A percentile compares a stretch with the other conserved stretches of the same genome.
phyloP scores from a whole-genome alignment of 768 basidiomycete species.

The Boletellus emodensis region DNA sequence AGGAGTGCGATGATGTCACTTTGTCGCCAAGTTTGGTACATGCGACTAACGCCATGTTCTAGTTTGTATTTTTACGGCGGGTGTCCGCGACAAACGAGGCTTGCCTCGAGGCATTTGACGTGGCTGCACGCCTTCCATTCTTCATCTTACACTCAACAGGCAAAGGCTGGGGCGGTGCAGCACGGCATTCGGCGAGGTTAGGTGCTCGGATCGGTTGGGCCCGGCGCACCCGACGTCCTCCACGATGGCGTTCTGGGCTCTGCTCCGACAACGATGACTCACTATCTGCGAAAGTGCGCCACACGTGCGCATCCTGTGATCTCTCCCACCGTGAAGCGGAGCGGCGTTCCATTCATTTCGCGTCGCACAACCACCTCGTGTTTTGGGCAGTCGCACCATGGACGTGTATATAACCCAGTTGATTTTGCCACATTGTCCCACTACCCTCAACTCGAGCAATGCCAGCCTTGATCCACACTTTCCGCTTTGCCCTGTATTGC shows the following conservation, averaged over 20 bases:
- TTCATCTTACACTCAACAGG: neutral
- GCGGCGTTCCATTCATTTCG: slow-evolving; percentile 25
- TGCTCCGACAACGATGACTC: slow-evolving; percentile 1
- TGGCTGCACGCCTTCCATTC: slow-evolving; percentile 20
- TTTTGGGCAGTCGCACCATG: slow-evolving; percentile 6
- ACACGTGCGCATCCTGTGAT: slow-evolving; percentile 9
- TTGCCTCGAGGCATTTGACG: slow-evolving; percentile 26
- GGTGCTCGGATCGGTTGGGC: neutral
- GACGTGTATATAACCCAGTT: slow-evolving; percentile 22
- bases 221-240: no score
- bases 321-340: slow-evolving; percentile 14
- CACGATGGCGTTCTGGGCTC: neutral
- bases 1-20: slow-evolving; percentile 1
- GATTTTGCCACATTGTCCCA: slow-evolving; percentile 14
- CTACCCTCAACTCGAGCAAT: slow-evolving; percentile 1
- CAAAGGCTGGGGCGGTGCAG: neutral
- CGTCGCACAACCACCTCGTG: slow-evolving; percentile 27
- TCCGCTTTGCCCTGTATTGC: slow-evolving; percentile 43
- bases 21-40: slow-evolving; percentile 9
- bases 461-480: slow-evolving; percentile 26
- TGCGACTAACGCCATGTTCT: slow-evolving; percentile 10
- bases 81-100: slow-evolving; percentile 21
- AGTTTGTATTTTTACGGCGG: slow-evolving; percentile 5
- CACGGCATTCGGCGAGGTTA: slow-evolving; percentile 5
- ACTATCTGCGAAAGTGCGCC: slow-evolving; percentile 4